A percentile compares a stretch with the other conserved stretches of the same genome.
phyloP scores from a whole-genome alignment of 352 stramenopile genomes.

The Phytophthora sp. region DNA sequence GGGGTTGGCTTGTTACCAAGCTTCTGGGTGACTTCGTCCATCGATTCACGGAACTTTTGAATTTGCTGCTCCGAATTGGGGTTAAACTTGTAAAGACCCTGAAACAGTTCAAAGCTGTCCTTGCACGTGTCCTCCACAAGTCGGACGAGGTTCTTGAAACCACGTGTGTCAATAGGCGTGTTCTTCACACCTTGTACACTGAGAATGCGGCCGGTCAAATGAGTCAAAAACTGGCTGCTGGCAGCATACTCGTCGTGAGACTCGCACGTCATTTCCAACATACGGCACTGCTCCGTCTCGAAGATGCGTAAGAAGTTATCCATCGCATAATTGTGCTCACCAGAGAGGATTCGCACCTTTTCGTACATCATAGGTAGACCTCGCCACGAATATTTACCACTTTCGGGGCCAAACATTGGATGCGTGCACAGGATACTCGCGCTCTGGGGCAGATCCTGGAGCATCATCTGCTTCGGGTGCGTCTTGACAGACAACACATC shows the following conservation, averaged over 20 bases:
- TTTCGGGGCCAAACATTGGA: constrained; percentile 98
- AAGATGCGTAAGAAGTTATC: constrained; percentile 96
- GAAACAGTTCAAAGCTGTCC: constrained; percentile 98
- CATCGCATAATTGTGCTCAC: constrained; percentile 71
- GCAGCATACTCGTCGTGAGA: constrained; percentile 96
- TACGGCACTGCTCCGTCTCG: constrained; percentile 96
- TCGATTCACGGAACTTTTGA: constrained; percentile 71
- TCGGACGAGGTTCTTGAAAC: constrained; percentile 97
- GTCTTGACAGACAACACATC: constrained; percentile 99
- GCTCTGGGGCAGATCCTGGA: constrained; percentile 88
- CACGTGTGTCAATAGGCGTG: constrained; percentile 96
- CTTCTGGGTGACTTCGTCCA: constrained; percentile 57
- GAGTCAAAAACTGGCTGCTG: constrained; percentile 98
- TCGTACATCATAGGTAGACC: constrained; percentile 97
- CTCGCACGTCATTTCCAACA: constrained; percentile 97
- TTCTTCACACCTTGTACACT: constrained; percentile 86
- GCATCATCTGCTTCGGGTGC: constrained; percentile 94
- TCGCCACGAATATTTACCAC: constrained; percentile 94
- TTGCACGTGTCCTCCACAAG: constrained; percentile 97
- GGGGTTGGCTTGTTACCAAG: constrained; percentile 32
- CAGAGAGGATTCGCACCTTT: constrained; percentile 81
- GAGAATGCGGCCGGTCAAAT: constrained; percentile 97
- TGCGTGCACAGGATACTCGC: constrained; percentile 97
- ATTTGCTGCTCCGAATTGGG: constrained; percentile 88
- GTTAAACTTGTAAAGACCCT: constrained; percentile 98